Percentiles rank a stretch among this genome's conserved stretches.
These are phyloP conservation scores for Ichthyophthirius multifiliis DNA, from an alignment of 169 alveolate genomes.

Conservation along the genomic window DNA sequence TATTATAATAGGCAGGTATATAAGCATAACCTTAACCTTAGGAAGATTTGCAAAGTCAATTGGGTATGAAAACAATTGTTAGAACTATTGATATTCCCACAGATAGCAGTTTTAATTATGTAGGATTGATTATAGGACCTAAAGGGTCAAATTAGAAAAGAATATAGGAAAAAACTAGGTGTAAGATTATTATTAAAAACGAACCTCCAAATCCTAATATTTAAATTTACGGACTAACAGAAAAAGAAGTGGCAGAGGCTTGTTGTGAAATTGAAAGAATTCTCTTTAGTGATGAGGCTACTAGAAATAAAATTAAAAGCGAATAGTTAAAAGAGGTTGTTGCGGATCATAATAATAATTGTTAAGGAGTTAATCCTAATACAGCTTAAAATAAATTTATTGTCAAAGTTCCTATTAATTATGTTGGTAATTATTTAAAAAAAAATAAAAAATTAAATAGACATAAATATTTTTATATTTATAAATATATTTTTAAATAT, in stretches of 20 bases:
- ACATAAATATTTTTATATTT: background rate
- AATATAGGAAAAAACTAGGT: slow-evolving; percentile 72
- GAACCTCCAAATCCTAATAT: slow-evolving; percentile 69
- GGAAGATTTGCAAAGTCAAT: too few species aligned
- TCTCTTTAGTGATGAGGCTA: slow-evolving; percentile 70
- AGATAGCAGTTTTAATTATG: slow-evolving; percentile 76
- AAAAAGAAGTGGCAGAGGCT: slow-evolving; percentile 77
- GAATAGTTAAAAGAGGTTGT: slow-evolving; percentile 1
- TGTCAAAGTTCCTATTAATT: background rate
- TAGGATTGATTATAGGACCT: slow-evolving; percentile 83
- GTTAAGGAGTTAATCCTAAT: background rate
- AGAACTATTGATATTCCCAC: slow-evolving; percentile 71
- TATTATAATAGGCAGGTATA: too few species aligned
- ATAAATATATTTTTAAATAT: slow-evolving; percentile 17
- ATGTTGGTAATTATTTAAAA: too few species aligned
- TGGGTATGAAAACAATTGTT: slow-evolving; percentile 16
- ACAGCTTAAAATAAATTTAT: background rate
- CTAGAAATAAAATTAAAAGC: slow-evolving; percentile 12
- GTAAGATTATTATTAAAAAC: slow-evolving; percentile 76
- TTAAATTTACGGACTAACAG: slow-evolving; percentile 79
- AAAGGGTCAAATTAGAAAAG: slow-evolving; percentile 78
- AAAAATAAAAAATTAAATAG: too few species aligned
- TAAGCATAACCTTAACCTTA: too few species aligned
- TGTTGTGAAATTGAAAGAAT: slow-evolving; percentile 60
- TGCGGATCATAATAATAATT: background rate